Evolutionary conservation across 352 stramenopile genomes (phyloP).

Genomic region (Phytopythium ostracodes): DNA sequence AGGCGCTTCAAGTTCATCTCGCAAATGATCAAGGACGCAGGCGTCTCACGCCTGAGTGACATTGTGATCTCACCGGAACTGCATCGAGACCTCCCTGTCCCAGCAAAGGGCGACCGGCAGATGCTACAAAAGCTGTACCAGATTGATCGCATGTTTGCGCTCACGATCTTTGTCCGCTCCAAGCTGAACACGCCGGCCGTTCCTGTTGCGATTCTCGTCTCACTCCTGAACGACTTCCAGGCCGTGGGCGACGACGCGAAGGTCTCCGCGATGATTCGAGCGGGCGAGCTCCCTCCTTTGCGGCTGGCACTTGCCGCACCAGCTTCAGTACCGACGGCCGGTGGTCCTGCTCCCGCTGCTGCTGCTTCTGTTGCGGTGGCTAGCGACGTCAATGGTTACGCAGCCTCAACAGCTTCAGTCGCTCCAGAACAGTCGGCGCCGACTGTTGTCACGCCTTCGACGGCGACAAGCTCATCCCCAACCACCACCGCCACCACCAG

Average conservation of each 20-base stretch:
- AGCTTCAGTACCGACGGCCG: neutral
- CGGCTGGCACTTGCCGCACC: neutral
- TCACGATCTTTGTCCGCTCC: slow-evolving; percentile 35
- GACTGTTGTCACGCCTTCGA: neutral
- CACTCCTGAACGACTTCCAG: slow-evolving; percentile 42
- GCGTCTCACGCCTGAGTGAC: slow-evolving; percentile 14
- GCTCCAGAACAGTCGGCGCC: neutral
- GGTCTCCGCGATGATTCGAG: slow-evolving; percentile 34
- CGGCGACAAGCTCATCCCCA: neutral
- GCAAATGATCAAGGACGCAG: slow-evolving; percentile 45
- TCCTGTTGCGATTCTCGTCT: slow-evolving; percentile 25
- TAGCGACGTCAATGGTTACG: neutral
- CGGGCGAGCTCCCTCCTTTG: slow-evolving; percentile 21
- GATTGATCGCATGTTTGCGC: slow-evolving; percentile 63
- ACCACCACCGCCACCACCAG: neutral
- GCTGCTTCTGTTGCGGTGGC: neutral
- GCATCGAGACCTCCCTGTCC: slow-evolving; percentile 6
- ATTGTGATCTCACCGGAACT: slow-evolving; percentile 19
- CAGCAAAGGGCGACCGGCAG: slow-evolving; percentile 19
- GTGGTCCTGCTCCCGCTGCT: neutral
- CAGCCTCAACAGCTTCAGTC: neutral
- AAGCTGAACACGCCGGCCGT: slow-evolving; percentile 17
- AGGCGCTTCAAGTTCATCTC: slow-evolving; percentile 41
- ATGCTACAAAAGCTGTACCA: slow-evolving; percentile 50
- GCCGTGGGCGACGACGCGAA: slow-evolving; percentile 19